phyloP scores from a whole-genome alignment of 2,329 filamentous ascomycete species.

The Xylariales sp. region DNA sequence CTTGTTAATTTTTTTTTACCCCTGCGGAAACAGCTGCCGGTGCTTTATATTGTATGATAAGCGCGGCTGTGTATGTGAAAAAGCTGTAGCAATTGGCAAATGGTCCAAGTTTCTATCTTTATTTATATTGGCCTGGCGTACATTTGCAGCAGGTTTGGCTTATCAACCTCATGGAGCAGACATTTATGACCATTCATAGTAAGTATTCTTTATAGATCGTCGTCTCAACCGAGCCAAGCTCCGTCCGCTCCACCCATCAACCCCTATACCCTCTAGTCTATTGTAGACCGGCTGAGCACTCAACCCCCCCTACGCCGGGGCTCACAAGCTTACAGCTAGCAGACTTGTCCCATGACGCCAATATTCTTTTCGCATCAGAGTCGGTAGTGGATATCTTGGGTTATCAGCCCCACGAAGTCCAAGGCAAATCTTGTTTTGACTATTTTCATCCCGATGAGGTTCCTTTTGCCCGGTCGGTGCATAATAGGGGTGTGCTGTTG shows the following conservation, averaged over 20 bases:
- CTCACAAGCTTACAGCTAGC: slow-evolving; percentile 35
- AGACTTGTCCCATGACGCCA: slow-evolving; percentile 82
- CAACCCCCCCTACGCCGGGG: slow-evolving; percentile 18
- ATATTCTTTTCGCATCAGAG: slow-evolving; percentile 84
- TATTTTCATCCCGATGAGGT: slow-evolving; percentile 88
- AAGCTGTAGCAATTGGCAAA: slow-evolving; percentile 41
- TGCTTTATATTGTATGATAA: slow-evolving; percentile 39
- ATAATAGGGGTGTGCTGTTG: slow-evolving; percentile 77
- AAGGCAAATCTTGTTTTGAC: slow-evolving; percentile 82
- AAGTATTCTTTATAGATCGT: slow-evolving; percentile 52
- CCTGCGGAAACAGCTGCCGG: slow-evolving; percentile 29
- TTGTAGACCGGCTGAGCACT: neutral
- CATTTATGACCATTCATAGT: slow-evolving; percentile 93
- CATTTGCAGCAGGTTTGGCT: slow-evolving; percentile 41
- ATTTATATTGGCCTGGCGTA: slow-evolving; percentile 42
- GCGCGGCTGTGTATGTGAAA: slow-evolving; percentile 28
- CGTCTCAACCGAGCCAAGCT: neutral
- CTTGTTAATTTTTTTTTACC: slow-evolving; percentile 11
- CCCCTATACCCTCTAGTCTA: neutral
- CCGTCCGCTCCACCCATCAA: neutral
- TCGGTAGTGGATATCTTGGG: slow-evolving; percentile 80
- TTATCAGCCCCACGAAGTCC: slow-evolving; percentile 79
- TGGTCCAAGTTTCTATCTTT: slow-evolving; percentile 38
- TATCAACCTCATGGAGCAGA: slow-evolving; percentile 75
- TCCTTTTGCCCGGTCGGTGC: slow-evolving; percentile 77